Percentiles rank a stretch among this genome's conserved stretches.
These are phyloP conservation scores for Hydnomerulius pinastri DNA, from an alignment of 768 basidiomycete genomes.

Conservation along the genomic window DNA sequence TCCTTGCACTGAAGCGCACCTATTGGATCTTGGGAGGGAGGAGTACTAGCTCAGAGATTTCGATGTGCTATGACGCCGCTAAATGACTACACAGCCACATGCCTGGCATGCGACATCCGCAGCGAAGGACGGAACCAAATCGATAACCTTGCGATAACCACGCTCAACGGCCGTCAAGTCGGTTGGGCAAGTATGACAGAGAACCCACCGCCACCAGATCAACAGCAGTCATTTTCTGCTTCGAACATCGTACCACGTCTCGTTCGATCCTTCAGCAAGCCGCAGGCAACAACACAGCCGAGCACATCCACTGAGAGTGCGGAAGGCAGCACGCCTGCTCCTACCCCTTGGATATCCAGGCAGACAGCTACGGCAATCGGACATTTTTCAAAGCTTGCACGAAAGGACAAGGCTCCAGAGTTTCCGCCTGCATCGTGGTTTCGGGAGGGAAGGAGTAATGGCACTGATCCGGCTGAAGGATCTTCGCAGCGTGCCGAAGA, in stretches of 20 bases:
- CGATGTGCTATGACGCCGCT: too few species aligned
- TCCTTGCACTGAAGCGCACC: too few species aligned
- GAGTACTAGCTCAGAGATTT: too few species aligned
- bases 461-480: constrained; percentile 2
- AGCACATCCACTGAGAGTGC: constrained; percentile 1
- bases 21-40: too few species aligned
- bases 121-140: background rate
- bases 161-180: too few species aligned
- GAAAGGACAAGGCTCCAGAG: constrained; percentile 8
- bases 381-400: constrained; percentile 18
- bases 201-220: background rate
- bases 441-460: constrained; percentile 3
- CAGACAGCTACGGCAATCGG: constrained; percentile 17
- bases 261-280: constrained; percentile 23
- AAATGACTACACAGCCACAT: background rate
- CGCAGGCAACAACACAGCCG: constrained; percentile 16
- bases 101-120: background rate
- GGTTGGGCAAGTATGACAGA: constrained; percentile 10
- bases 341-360: constrained; percentile 14
- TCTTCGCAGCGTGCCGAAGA: constrained; percentile 5
- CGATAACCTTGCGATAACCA: too few species aligned
- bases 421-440: constrained; percentile 22
- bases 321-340: constrained; percentile 5
- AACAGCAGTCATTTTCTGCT: background rate
- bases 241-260: constrained; percentile 9